Percentiles rank a stretch among this genome's conserved stretches.
Evolutionary conservation across 192 early-diverging fungal genomes (phyloP).

Genomic region (Helicostylum pulchrum): DNA sequence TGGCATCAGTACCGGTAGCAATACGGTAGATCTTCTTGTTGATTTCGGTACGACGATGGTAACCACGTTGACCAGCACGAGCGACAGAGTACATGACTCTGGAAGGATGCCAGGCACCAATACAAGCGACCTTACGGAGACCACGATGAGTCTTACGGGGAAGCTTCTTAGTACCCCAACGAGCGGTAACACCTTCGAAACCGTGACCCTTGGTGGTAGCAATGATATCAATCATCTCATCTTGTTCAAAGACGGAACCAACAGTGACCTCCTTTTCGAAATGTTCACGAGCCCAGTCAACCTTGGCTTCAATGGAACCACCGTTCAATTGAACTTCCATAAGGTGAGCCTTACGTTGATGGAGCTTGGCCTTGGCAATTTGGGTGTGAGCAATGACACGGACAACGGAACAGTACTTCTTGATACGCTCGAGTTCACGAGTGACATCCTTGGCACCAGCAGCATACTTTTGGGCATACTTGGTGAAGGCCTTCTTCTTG

Average conservation of each 20-base stretch:
- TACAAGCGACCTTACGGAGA: constrained; percentile 99
- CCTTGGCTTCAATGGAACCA: constrained; percentile 93
- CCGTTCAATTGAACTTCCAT: constrained; percentile 99
- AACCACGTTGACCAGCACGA: constrained; percentile 99
- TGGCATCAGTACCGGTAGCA: constrained; percentile 79
- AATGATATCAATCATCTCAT: constrained; percentile 99
- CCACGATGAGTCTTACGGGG: constrained; percentile 99
- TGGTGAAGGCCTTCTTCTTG: constrained; percentile 99
- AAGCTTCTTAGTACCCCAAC: constrained; percentile 99
- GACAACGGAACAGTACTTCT: constrained; percentile 98
- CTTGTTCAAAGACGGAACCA: constrained; percentile 91
- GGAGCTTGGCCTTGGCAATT: constrained; percentile 89
- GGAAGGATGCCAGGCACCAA: constrained; percentile 97
- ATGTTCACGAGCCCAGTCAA: constrained; percentile 94
- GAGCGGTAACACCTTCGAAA: constrained; percentile 97
- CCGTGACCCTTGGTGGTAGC: constrained; percentile 99
- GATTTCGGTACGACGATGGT: constrained; percentile 99
- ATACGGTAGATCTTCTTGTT: constrained; percentile 99
- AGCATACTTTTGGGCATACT: constrained; percentile 97
- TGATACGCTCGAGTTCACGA: constrained; percentile 95
- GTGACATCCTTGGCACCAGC: constrained; percentile 84
- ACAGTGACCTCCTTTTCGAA: constrained; percentile 96
- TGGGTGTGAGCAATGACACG: constrained; percentile 99
- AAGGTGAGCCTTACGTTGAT: constrained; percentile 99
- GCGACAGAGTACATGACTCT: constrained; percentile 99